phyloP scores from a whole-genome alignment of 441 rosid genomes.

The Euphorbia corollata region DNA sequence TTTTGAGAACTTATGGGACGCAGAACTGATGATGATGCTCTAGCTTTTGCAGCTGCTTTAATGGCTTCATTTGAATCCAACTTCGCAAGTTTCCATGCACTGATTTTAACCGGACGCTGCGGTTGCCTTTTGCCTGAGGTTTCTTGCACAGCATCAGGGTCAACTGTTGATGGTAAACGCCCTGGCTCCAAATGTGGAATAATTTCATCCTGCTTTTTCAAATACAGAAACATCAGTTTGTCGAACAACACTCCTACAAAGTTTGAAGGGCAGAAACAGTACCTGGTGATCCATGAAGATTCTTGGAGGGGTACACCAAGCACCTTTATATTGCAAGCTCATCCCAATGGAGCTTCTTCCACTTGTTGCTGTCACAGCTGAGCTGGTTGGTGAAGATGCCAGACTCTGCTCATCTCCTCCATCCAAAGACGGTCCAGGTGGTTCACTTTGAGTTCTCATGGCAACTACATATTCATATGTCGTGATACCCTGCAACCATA shows the following conservation, averaged over 20 bases:
- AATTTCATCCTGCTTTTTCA: constrained; percentile 62
- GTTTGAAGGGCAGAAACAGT: background rate
- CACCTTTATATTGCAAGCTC: constrained; percentile 76
- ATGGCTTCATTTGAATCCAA: constrained; percentile 72
- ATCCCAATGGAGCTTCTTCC: constrained; percentile 86
- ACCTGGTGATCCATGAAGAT: constrained; percentile 96
- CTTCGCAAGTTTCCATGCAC: constrained; percentile 93
- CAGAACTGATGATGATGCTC: constrained; percentile 82
- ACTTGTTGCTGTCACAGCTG: constrained; percentile 83
- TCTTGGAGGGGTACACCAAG: constrained; percentile 95
- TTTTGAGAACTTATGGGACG: constrained; percentile 52
- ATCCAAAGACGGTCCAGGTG: constrained; percentile 64
- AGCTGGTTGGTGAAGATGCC: constrained; percentile 73
- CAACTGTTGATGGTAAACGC: constrained; percentile 66
- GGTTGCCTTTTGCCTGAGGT: constrained; percentile 50
- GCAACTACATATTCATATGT: constrained; percentile 93
- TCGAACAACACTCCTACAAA: background rate
- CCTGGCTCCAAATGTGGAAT: constrained; percentile 86
- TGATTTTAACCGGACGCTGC: constrained; percentile 72
- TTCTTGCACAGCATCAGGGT: constrained; percentile 50
- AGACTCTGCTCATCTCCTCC: constrained; percentile 67
- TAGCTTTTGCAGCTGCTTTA: constrained; percentile 80
- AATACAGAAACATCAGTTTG: constrained; percentile 4
- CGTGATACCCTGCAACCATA: constrained; percentile 66
- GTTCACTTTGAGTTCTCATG: constrained; percentile 80